phyloP scores from a whole-genome alignment of 768 basidiomycete genomes.

The Lentinula sp. region DNA sequence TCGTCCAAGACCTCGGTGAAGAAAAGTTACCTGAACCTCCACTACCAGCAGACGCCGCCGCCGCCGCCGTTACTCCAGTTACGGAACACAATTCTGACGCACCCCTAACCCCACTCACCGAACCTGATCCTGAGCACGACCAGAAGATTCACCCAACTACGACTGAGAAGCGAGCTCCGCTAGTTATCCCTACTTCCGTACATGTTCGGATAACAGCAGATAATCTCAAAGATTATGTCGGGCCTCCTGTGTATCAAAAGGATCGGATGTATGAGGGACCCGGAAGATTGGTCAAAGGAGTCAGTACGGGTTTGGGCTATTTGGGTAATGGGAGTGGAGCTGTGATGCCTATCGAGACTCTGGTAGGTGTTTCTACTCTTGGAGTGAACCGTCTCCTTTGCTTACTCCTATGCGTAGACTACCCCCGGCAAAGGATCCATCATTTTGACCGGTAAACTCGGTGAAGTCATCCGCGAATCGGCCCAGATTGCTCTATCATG shows the following conservation, averaged over 20 bases:
- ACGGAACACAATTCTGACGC: conserved; percentile 12
- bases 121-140: conserved; percentile 21
- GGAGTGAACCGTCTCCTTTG: conserved; percentile 8
- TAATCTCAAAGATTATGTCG: conserved; percentile 94
- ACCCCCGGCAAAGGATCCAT: conserved; percentile 96
- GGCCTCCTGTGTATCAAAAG: conserved; percentile 92
- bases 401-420: conserved; percentile 36
- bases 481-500: conserved; percentile 93
- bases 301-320: conserved; percentile 93
- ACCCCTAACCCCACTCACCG: conserved; percentile 13
- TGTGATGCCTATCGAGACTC: conserved; percentile 96
- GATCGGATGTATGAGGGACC: conserved; percentile 70
- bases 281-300: conserved; percentile 45
- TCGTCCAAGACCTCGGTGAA: conserved; percentile 89
- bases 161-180: conserved; percentile 72
- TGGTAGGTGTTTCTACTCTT: conserved; percentile 42
- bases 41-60: conserved; percentile 13
- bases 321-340: conserved; percentile 94
- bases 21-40: conserved; percentile 71
- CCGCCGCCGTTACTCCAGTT: conserved; percentile 8
- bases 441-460: conserved; percentile 94
- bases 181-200: conserved; percentile 73
- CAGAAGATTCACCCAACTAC: conserved; percentile 49
- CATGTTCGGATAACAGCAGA: conserved; percentile 79
- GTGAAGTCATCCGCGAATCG: conserved; percentile 95